Evolutionary conservation across 257 asterid genomes (phyloP).

Genomic region (Echium plantagineum): DNA sequence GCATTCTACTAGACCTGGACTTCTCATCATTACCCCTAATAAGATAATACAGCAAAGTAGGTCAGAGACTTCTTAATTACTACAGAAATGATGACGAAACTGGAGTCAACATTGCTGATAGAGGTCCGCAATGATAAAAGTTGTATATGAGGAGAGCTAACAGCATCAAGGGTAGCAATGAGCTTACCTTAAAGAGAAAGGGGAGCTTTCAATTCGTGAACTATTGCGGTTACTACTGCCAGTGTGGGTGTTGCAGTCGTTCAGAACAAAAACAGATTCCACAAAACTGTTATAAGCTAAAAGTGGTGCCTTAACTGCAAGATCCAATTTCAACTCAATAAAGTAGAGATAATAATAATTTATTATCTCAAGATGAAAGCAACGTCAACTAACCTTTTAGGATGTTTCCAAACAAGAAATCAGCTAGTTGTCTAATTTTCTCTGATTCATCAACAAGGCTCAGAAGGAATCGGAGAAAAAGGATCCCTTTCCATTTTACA

Average conservation of each 20-base stretch:
- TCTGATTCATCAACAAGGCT: constrained; percentile 90
- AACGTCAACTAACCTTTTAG: constrained; percentile 50
- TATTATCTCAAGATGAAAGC: constrained; percentile 3
- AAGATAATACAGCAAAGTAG: neutral
- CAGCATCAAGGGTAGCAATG: constrained; percentile 6
- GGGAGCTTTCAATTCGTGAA: constrained; percentile 47
- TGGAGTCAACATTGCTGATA: neutral
- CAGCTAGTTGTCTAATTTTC: constrained; percentile 69
- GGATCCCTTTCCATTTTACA: constrained; percentile 94
- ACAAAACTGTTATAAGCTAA: constrained; percentile 94
- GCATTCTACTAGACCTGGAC: constrained; percentile 77
- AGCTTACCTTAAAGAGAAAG: constrained; percentile 58
- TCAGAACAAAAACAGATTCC: constrained; percentile 72
- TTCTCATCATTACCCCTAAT: constrained; percentile 70
- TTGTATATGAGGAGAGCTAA: too few relatives aligned
- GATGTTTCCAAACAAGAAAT: constrained; percentile 82
- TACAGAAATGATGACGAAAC: neutral
- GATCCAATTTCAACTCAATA: constrained; percentile 1
- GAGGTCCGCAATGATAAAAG: too few relatives aligned
- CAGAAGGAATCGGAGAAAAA: constrained; percentile 73
- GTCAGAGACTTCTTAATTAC: neutral
- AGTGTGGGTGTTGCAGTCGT: constrained; percentile 86
- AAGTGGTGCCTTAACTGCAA: constrained; percentile 93
- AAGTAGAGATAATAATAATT: constrained; percentile 4
- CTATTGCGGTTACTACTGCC: constrained; percentile 61